Evolutionary conservation across 2,329 filamentous ascomycete genomes (phyloP).

Genomic region (Ophiostoma pallidulum): DNA sequence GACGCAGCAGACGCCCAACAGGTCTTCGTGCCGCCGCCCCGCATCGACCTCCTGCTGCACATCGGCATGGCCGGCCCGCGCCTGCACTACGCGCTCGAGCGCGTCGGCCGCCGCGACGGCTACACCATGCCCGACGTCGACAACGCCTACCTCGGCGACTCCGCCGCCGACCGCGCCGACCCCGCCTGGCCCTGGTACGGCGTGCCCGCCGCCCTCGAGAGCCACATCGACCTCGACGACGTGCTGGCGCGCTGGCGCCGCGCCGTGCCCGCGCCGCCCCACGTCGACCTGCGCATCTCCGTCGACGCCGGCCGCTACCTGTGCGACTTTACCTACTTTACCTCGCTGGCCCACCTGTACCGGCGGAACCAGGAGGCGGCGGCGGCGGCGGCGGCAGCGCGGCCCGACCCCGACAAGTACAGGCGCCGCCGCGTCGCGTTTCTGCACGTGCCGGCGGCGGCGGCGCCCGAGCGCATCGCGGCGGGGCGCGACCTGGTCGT

Average conservation of each 20-base stretch:
- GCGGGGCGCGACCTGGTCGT: slow-evolving; percentile 43
- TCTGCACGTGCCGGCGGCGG: slow-evolving; percentile 59
- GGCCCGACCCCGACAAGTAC: background rate
- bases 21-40: slow-evolving; percentile 8
- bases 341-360: slow-evolving; percentile 50
- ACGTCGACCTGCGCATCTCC: slow-evolving; percentile 47
- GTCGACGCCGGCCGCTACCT: slow-evolving; percentile 63
- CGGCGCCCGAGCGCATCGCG: slow-evolving; percentile 37
- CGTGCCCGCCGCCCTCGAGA: slow-evolving; percentile 45
- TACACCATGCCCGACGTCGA: slow-evolving; percentile 67
- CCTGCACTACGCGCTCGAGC: slow-evolving; percentile 61
- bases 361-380: slow-evolving; percentile 28
- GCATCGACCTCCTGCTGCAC: slow-evolving; percentile 62
- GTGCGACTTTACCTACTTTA: slow-evolving; percentile 72
- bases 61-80: slow-evolving; percentile 67
- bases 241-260: slow-evolving; percentile 47
- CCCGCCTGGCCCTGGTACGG: slow-evolving; percentile 45
- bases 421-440: slow-evolving; percentile 49
- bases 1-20: slow-evolving; percentile 20
- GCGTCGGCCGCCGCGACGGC: slow-evolving; percentile 58
- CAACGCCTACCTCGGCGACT: slow-evolving; percentile 44
- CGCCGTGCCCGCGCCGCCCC: slow-evolving; percentile 27
- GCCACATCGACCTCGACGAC: slow-evolving; percentile 48
- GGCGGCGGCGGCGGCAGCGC: background rate
- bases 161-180: slow-evolving; percentile 28